Conservation (phyloP, 2,329 filamentous ascomycete genomes). For the Alternaria ethzedia region DNA sequence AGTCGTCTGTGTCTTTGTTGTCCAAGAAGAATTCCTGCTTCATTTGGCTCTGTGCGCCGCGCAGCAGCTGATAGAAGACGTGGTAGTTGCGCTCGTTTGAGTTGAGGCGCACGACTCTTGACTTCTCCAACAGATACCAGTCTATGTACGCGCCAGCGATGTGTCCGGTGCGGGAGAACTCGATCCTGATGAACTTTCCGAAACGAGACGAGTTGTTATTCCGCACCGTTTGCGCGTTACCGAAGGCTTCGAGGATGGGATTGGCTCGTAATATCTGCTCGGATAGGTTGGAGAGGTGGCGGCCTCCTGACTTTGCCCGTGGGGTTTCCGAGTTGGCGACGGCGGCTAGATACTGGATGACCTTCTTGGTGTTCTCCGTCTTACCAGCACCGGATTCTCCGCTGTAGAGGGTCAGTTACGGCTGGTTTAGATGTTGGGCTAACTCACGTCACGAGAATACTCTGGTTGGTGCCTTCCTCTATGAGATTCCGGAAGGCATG, state of each 20-base stretch:
- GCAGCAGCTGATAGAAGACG: constrained; percentile 93
- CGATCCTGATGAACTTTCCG: constrained; percentile 97
- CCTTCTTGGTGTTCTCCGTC: constrained; percentile 99
- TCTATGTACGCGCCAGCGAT: constrained; percentile 97
- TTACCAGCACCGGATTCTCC: constrained; percentile 98
- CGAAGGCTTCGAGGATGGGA: constrained; percentile 96
- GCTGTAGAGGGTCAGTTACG: constrained; percentile 42
- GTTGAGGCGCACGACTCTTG: constrained; percentile 91
- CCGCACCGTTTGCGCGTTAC: constrained; percentile 95
- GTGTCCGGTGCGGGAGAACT: constrained; percentile 85
- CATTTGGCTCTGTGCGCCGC: constrained; percentile 76
- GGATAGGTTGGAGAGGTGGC: constrained; percentile 81
- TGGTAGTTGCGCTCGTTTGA: constrained; percentile 93
- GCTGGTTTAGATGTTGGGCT: neutral
- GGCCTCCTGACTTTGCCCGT: constrained; percentile 64
- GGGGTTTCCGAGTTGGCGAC: constrained; percentile 85
- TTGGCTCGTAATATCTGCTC: constrained; percentile 96
- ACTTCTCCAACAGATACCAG: constrained; percentile 98
- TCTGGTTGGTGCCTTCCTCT: constrained; percentile 94
- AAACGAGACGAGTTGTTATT: constrained; percentile 99
- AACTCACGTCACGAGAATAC: constrained; percentile 85
- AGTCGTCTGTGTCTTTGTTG: constrained; percentile 79
- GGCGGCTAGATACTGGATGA: constrained; percentile 96
- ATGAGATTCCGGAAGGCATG: constrained; percentile 95
- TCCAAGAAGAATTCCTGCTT: constrained; percentile 79